A percentile compares a stretch with the other conserved stretches of the same genome.
Conservation (phyloP, 768 basidiomycete species). For the Tulasnella sp. region DNA sequence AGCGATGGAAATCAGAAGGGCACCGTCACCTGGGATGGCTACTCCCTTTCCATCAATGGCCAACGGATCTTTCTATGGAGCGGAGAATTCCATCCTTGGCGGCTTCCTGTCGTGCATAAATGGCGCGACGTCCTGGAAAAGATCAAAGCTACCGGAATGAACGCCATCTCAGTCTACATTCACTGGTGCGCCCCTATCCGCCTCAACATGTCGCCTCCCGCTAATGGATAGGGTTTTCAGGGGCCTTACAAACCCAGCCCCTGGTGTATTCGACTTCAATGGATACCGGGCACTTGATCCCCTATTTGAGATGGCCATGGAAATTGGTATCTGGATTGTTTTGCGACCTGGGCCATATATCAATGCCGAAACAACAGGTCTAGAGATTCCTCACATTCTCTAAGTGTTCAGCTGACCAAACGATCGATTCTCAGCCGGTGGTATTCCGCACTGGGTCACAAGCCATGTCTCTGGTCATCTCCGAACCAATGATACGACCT, state of each 20-base stretch:
- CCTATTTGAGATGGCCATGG: constrained; percentile 68
- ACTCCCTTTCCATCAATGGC: constrained; percentile 63
- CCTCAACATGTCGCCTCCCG: not conserved
- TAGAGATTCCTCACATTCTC: not conserved
- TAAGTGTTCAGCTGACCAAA: not conserved
- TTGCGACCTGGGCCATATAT: constrained; percentile 52
- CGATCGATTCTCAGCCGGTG: constrained; percentile 54
- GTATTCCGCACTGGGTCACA: constrained; percentile 66
- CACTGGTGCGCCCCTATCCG: constrained; percentile 45
- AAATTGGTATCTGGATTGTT: constrained; percentile 71
- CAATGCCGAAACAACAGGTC: constrained; percentile 29
- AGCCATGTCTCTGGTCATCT: constrained; percentile 59
- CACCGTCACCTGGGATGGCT: constrained; percentile 54
- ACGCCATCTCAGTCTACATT: constrained; percentile 67
- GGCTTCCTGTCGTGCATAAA: constrained; percentile 69
- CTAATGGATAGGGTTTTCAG: constrained; percentile 33
- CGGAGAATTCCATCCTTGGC: constrained; percentile 82
- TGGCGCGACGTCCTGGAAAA: constrained; percentile 84
- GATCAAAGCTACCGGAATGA: constrained; percentile 74
- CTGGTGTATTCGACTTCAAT: constrained; percentile 66
- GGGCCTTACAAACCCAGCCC: constrained; percentile 71
- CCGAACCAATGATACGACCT: constrained; percentile 72
- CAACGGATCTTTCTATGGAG: constrained; percentile 72
- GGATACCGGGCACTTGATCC: constrained; percentile 66
- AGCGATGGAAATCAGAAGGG: not conserved